Evolutionary conservation across 139 green algal genomes (phyloP).

Genomic region (Chlamydomonas eustigma): DNA sequence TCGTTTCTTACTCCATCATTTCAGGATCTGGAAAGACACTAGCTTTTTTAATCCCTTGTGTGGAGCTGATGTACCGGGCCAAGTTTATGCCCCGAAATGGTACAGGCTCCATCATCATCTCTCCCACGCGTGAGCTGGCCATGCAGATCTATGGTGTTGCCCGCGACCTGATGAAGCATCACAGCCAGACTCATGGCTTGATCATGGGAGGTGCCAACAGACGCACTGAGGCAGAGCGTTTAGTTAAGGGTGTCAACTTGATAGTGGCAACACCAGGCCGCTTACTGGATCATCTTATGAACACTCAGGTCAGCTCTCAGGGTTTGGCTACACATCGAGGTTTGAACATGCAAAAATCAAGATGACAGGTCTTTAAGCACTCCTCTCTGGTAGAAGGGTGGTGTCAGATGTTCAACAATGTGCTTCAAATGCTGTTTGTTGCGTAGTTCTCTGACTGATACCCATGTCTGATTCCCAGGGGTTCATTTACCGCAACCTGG

Average conservation of each 20-base stretch:
- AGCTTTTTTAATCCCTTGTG: slow-evolving; percentile 90
- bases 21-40: slow-evolving; percentile 96
- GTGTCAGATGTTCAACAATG: too few relatives aligned
- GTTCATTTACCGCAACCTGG: slow-evolving; percentile 76
- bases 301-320: slow-evolving; percentile 51
- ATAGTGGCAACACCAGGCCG: slow-evolving; percentile 90
- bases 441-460: too few relatives aligned
- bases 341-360: neutral
- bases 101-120: slow-evolving; percentile 88
- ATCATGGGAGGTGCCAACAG: slow-evolving; percentile 98
- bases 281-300: slow-evolving; percentile 96
- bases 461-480: too few relatives aligned
- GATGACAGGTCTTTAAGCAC: neutral
- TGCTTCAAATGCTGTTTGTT: too few relatives aligned
- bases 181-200: slow-evolving; percentile 92
- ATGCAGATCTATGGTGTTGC: slow-evolving; percentile 95
- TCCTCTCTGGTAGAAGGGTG: too few relatives aligned
- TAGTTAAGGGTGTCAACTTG: slow-evolving; percentile 94
- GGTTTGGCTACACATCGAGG: slow-evolving; percentile 1
- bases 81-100: slow-evolving; percentile 96
- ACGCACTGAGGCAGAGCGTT: slow-evolving; percentile 86
- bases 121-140: slow-evolving; percentile 90
- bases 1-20: neutral
- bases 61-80: slow-evolving; percentile 88
- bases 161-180: slow-evolving; percentile 85